Percentiles rank a stretch among this genome's conserved stretches.
Evolutionary conservation across 306 rosid genomes (phyloP).

Genomic region (Inga leiocalycina): DNA sequence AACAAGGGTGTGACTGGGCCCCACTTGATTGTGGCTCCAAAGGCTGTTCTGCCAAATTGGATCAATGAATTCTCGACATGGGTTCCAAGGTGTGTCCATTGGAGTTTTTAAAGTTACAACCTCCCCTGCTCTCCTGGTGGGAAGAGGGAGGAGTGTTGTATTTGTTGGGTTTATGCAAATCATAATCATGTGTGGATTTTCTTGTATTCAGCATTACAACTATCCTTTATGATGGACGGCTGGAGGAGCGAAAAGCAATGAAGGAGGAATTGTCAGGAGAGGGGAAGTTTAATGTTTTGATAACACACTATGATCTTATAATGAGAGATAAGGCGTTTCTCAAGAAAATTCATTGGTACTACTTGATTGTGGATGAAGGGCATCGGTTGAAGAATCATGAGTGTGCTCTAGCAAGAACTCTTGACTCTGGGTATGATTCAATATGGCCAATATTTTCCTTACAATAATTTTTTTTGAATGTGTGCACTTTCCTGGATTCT

Average conservation of each 20-base stretch:
- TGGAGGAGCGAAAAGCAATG: conserved; percentile 91
- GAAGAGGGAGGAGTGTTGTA: conserved; percentile 27
- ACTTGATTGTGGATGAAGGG: conserved; percentile 99
- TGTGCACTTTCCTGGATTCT: conserved; percentile 15
- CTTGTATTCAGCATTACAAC: conserved; percentile 70
- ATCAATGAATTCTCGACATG: conserved; percentile 82
- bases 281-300: conserved; percentile 86
- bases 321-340: conserved; percentile 97
- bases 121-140: conserved; percentile 21
- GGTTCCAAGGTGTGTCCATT: conserved; percentile 82
- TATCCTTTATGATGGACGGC: conserved; percentile 89
- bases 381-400: conserved; percentile 97
- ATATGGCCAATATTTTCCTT: conserved; percentile 7
- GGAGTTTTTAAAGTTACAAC: conserved; percentile 23
- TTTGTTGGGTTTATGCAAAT: conserved; percentile 21
- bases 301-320: conserved; percentile 96
- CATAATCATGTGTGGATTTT: conserved; percentile 29
- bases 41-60: conserved; percentile 99
- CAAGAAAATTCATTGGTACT: conserved; percentile 88
- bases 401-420: conserved; percentile 93
- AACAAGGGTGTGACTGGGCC: conserved; percentile 92
- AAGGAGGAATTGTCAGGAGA: conserved; percentile 91
- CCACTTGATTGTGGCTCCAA: conserved; percentile 97
- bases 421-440: conserved; percentile 78
- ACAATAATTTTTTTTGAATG: conserved; percentile 9